A percentile compares a stretch with the other conserved stretches of the same genome.
These are phyloP conservation scores for Pterocarpus santalinus DNA, from an alignment of 306 rosid species.

Conservation along the genomic window DNA sequence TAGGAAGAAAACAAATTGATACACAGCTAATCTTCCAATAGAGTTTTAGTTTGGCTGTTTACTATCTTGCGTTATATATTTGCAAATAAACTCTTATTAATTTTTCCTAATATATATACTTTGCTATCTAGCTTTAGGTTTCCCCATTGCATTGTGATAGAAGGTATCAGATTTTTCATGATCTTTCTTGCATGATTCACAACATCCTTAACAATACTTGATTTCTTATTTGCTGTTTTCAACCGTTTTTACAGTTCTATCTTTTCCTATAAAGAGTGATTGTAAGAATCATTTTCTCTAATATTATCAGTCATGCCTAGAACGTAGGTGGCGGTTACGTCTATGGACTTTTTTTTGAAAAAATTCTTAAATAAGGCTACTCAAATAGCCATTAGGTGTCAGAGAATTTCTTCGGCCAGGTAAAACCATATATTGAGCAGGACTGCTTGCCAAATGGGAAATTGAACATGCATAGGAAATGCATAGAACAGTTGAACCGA, in stretches of 20 bases:
- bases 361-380: not conserved
- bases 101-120: no score
- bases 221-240: not conserved
- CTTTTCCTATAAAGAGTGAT: not conserved
- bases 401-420: not conserved
- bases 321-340: not conserved
- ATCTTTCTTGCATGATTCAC: no score
- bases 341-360: no score
- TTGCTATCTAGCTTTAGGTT: no score
- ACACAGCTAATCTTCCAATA: not conserved
- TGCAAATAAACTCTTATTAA: no score
- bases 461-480: not conserved
- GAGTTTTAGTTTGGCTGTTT: not conserved
- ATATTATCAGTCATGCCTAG: not conserved
- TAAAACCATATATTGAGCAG: not conserved
- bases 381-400: not conserved
- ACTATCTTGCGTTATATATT: no score
- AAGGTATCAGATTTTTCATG: no score
- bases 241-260: not conserved
- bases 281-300: not conserved
- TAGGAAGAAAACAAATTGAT: not conserved
- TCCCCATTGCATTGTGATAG: no score
- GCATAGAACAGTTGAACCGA: not conserved
- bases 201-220: no score
- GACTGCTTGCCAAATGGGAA: not conserved